These are phyloP conservation scores for Syzygium grande DNA, from an alignment of 345 rosid genomes.

Conservation along the genomic window DNA sequence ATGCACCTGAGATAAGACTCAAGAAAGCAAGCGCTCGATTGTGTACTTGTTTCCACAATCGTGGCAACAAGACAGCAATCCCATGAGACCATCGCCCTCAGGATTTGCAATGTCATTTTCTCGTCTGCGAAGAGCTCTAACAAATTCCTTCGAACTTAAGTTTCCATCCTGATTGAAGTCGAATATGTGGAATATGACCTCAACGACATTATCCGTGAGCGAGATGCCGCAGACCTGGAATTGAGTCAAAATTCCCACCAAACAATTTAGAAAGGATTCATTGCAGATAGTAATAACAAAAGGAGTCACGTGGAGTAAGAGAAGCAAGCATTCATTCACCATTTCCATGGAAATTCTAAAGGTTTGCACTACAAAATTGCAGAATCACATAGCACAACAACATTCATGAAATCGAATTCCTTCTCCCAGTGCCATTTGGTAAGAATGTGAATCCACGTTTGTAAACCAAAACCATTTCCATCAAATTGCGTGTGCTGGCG, in stretches of 20 bases:
- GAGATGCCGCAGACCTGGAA: constrained; percentile 64
- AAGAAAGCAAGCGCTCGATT: constrained; percentile 13
- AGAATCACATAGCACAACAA: not conserved
- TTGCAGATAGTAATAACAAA: not conserved
- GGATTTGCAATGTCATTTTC: constrained; percentile 70
- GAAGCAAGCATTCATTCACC: not conserved
- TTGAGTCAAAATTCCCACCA: not conserved
- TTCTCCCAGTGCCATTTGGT: not conserved
- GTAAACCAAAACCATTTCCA: not conserved
- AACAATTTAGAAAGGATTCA: not conserved
- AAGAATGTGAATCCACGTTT: not conserved
- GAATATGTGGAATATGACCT: constrained; percentile 70
- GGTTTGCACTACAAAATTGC: not conserved
- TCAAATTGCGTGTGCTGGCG: not conserved
- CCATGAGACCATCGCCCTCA: constrained; percentile 35
- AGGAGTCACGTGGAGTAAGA: not conserved
- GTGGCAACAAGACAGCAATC: constrained; percentile 31
- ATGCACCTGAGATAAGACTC: not conserved
- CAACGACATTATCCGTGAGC: constrained; percentile 56
- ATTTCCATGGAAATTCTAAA: not conserved
- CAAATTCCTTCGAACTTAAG: constrained; percentile 63
- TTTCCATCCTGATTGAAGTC: constrained; percentile 66
- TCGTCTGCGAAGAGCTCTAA: constrained; percentile 49
- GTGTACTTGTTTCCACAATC: constrained; percentile 27
- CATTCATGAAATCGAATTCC: not conserved